Evolutionary conservation across 345 rosid genomes (phyloP), one percentile per base, ranked within the genome.

Genomic region (Murraya koenigii): DNA sequence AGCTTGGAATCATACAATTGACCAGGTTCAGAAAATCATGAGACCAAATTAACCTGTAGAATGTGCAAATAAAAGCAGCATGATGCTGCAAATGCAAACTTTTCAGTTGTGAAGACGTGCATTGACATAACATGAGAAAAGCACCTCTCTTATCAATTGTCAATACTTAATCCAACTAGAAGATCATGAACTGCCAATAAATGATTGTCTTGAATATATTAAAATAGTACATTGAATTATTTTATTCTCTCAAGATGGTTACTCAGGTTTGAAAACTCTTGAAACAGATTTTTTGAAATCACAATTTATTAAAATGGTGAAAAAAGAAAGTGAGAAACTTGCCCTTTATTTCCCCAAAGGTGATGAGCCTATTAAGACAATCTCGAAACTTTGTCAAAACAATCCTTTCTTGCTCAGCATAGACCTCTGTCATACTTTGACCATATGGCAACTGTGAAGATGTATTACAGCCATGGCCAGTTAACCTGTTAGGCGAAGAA

Each of bases 261-360:
- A 62, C n/a, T 69, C 74, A 38, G 39, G 77, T 33, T 61, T 33
- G 33, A 38, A 72, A 47, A 52, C 44, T 49, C 44, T 59, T 47
- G 20, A 56, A 54, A 58, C 2, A 36, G 81, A 56, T 63, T 32
- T 56, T 33, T 69, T 49, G 22, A 59, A 61, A 17, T 39, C 67
- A 52, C 35, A n/a, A 15, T 49, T 39, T 15, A 66, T n/a, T 39
- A 33, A n/a, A 25, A 36, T 41, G 14, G 0, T 8, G 9, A 4
- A 35, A 15, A 52, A 25, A 13, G 68, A 39, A 55, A 77, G 75
- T 77, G 7, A 78, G 71, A 79, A 77, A 78, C 89, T 82, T 81
- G 85, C 98, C 99, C 84, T 92, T 97, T 81, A 89, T 81, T 86
- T 93, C 97, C 81, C 97, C 97, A 6, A 82, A 88, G 64, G 93